Percentiles rank a stretch among this genome's conserved stretches.
phyloP scores from a whole-genome alignment of 495 filamentous ascomycete species.

The Podospora sp. region DNA sequence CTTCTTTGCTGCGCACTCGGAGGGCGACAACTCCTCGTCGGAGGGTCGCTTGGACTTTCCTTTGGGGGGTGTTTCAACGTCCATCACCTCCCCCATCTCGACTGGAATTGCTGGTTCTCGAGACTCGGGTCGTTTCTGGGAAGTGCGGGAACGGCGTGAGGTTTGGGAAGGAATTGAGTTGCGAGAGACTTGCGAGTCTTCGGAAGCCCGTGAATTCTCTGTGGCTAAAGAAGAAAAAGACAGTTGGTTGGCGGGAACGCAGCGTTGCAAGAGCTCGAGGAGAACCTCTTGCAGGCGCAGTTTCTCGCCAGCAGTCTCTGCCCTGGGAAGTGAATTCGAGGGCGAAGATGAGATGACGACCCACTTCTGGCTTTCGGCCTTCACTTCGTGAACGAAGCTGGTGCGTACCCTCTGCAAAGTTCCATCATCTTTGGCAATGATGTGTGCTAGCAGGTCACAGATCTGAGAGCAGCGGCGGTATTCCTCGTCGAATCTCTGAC shows the following conservation, averaged over 20 bases:
- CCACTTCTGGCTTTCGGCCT: constrained; percentile 27
- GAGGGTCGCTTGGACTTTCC: constrained; percentile 11
- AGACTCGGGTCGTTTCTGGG: background rate
- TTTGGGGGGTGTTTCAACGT: constrained; percentile 12
- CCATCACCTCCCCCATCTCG: background rate
- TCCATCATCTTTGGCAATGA: background rate
- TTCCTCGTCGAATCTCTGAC: background rate
- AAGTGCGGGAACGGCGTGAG: too few species aligned
- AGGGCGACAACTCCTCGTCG: background rate
- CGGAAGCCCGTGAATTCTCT: too few species aligned
- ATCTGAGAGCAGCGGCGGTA: background rate
- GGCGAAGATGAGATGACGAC: constrained; percentile 22
- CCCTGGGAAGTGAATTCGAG: constrained; percentile 17
- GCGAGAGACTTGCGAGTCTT: background rate
- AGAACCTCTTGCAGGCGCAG: constrained; percentile 27
- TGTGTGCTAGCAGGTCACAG: background rate
- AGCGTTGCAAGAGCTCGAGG: constrained; percentile 14
- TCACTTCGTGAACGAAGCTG: constrained; percentile 28
- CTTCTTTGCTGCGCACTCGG: constrained; percentile 18
- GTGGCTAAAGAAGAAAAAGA: background rate
- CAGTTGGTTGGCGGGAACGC: background rate
- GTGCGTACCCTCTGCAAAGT: background rate
- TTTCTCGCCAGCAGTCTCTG: constrained; percentile 20
- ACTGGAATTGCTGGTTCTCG: background rate
- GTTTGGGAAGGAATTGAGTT: background rate